phyloP scores from a whole-genome alignment of 306 rosid genomes.

The Castanopsis chinensis region DNA sequence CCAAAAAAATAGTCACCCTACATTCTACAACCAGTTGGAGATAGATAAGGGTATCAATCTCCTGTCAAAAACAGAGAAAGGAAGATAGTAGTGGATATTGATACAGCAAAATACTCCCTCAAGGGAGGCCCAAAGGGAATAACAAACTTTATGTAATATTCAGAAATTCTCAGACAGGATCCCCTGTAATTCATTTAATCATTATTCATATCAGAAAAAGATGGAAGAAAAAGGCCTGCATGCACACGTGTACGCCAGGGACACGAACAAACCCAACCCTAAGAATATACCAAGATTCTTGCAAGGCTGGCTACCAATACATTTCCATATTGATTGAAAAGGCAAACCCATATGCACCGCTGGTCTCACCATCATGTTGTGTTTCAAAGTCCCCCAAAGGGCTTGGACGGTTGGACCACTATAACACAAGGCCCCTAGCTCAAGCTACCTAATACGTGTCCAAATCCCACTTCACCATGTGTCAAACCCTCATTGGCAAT shows the following conservation, averaged over 20 bases:
- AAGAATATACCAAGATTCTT: constrained; percentile 49
- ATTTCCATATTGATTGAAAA: constrained; percentile 16
- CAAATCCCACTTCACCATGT: too few species aligned
- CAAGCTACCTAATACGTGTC: background rate
- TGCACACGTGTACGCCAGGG: constrained; percentile 20
- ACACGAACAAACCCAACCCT: constrained; percentile 10
- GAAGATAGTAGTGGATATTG: background rate
- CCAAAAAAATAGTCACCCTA: background rate
- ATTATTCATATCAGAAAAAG: background rate
- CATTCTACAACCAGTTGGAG: background rate
- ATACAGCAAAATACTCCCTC: constrained; percentile 1
- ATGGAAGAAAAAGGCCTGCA: background rate
- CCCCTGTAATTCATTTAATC: background rate
- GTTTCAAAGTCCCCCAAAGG: background rate
- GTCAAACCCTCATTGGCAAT: background rate
- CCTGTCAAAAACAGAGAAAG: too few species aligned
- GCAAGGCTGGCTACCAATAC: constrained; percentile 49
- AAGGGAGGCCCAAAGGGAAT: background rate
- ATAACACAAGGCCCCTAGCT: constrained; percentile 7
- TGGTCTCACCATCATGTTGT: constrained; percentile 44
- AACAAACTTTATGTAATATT: background rate
- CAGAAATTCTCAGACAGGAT: constrained; percentile 1
- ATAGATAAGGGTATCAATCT: constrained; percentile 8
- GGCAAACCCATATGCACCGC: constrained; percentile 37
- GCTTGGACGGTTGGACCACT: constrained; percentile 68